A percentile compares a stretch with the other conserved stretches of the same genome.
phyloP scores from a whole-genome alignment of 176 grass and related monocot genomes.

The Oryza meyeriana region DNA sequence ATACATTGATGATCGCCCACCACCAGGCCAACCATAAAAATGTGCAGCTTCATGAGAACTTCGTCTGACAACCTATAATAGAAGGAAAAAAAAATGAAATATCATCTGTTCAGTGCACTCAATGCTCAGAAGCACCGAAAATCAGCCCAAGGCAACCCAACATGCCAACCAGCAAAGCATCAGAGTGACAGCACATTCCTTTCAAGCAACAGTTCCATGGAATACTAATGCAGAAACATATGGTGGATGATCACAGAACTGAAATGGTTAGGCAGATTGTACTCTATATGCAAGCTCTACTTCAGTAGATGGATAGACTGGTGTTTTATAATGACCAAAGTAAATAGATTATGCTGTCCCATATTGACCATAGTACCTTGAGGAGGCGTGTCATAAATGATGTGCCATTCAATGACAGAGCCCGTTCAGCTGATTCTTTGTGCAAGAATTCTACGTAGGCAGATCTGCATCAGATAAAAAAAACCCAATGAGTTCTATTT shows the following conservation, averaged over 20 bases:
- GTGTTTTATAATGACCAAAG: not conserved
- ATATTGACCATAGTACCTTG: conserved; percentile 56
- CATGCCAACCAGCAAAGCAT: not conserved
- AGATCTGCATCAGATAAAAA: conserved; percentile 50
- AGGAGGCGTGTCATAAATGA: conserved; percentile 95
- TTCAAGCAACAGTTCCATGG: not conserved
- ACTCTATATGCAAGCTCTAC: not conserved
- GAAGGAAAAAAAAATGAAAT: conserved; percentile 5
- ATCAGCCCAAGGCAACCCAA: not conserved
- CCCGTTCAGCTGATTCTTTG: conserved; percentile 84
- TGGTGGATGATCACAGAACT: not conserved
- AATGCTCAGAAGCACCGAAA: not conserved
- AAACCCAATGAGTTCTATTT: not conserved
- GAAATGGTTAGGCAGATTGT: conserved; percentile 5
- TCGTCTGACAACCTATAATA: conserved; percentile 59
- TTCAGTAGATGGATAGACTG: not conserved
- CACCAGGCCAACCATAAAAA: conserved; percentile 67
- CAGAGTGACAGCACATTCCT: not conserved
- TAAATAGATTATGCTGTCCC: not conserved
- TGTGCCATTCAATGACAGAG: conserved; percentile 86
- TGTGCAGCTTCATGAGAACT: conserved; percentile 90
- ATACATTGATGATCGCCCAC: conserved; percentile 47
- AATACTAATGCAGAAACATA: not conserved
- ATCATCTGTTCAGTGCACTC: not conserved
- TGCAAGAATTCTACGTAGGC: conserved; percentile 87